Evolutionary conservation across 2,329 filamentous ascomycete species (phyloP).

Genomic region (Nemania sp.): DNA sequence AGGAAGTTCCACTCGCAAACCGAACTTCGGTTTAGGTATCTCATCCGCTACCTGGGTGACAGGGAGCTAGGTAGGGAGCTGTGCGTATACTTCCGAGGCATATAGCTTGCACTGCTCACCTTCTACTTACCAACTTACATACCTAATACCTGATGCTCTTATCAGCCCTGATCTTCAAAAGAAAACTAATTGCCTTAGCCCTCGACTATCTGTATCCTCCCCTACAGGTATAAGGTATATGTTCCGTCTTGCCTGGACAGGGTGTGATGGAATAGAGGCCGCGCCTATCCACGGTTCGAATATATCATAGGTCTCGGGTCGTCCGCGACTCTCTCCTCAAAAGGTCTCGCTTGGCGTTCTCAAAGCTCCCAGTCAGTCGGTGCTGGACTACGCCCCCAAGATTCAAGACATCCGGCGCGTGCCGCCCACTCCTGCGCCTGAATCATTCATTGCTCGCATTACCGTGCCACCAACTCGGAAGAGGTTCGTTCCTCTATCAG

Average conservation of each 20-base stretch:
- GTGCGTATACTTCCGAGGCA: too few species aligned
- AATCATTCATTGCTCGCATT: not conserved
- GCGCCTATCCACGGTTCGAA: not conserved
- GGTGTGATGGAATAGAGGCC: not conserved
- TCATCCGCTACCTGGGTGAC: too few species aligned
- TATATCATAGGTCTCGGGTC: constrained; percentile 5
- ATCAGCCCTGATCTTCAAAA: not conserved
- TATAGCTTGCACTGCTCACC: too few species aligned
- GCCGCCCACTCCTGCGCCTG: constrained; percentile 4
- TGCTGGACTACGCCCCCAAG: constrained; percentile 12
- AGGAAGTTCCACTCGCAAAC: too few species aligned
- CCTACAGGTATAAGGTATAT: not conserved
- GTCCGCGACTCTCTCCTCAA: not conserved
- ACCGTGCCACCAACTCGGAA: not conserved
- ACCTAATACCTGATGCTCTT: not conserved
- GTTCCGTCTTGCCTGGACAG: not conserved
- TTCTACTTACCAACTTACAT: too few species aligned
- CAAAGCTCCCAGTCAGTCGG: constrained; percentile 5
- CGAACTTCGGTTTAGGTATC: too few species aligned
- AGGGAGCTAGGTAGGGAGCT: too few species aligned
- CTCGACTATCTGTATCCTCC: not conserved
- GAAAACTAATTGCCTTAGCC: not conserved
- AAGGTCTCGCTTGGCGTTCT: constrained; percentile 1
- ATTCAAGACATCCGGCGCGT: constrained; percentile 23
- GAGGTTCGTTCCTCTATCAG: not conserved